Evolutionary conservation across 2,329 filamentous ascomycete species (phyloP).

Genomic region (Pyrenochaeta sp.): DNA sequence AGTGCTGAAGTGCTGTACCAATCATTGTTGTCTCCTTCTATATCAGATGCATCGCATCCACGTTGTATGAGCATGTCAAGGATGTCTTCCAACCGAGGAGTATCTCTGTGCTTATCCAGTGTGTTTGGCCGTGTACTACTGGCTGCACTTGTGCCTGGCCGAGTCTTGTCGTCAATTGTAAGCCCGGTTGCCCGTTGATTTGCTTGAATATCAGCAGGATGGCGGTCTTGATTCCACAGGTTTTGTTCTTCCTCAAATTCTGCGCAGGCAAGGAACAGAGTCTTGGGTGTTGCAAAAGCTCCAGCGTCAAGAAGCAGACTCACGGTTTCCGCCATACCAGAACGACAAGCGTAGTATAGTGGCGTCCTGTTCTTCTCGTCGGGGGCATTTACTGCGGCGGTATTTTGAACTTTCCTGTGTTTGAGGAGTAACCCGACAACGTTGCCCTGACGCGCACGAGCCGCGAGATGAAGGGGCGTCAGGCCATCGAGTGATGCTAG

Average conservation of each 20-base stretch:
- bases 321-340: constrained; percentile 14
- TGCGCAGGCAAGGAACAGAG: background rate
- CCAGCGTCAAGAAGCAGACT: constrained; percentile 18
- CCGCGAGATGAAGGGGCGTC: constrained; percentile 54
- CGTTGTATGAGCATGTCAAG: background rate
- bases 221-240: background rate
- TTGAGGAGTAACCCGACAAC: constrained; percentile 40
- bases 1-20: background rate
- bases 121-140: background rate
- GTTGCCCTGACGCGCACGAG: constrained; percentile 45
- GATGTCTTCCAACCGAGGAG: background rate
- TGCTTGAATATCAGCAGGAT: background rate
- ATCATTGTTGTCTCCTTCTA: background rate
- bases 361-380: constrained; percentile 11
- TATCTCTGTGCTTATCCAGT: background rate
- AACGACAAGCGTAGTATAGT: constrained; percentile 25
- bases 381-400: background rate
- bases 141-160: background rate
- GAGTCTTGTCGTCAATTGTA: background rate
- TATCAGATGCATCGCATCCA: background rate
- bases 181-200: background rate
- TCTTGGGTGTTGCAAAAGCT: background rate
- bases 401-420: background rate
- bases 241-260: background rate
- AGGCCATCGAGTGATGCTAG: constrained; percentile 44